Base-by-base conservation (phyloP, 2,329 filamentous ascomycete genomes). In the Alternaria alternata region DNA sequence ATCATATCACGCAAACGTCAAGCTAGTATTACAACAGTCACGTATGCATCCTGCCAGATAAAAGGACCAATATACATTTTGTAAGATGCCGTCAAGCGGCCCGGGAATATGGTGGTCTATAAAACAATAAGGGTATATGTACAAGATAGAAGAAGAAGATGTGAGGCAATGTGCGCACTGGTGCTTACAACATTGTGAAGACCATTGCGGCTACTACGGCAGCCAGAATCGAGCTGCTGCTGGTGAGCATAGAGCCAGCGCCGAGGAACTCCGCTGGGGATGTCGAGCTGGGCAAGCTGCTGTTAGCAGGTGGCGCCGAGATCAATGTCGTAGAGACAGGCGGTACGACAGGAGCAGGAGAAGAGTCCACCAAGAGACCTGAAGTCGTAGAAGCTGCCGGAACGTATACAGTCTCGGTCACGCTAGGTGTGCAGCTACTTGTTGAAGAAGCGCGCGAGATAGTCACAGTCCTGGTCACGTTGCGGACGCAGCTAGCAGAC, bases 391-490 rank as follows among this genome's bases (percentile, higher is more conserved):
- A 51, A n/a, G 66, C 46, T 48, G 39, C 62, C 52, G 68, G 64
- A 6, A 75, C 68, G 30, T 72, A 74, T 20, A 75, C 59, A 12
- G 74, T 76, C 6, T 58, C 51, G 2, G 72, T 75, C 12, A 64
- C 61, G 53, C 59, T 70, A 18, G 71, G 67, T n/a, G 60, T 63
- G 56, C 66, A 68, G 41, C 58, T 60, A 20, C 38, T 47, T 2
- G 57, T 59, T 7, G 39, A 12, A 9, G 39, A 51, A 18, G 36
- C 12, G 22, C 26, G 20, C 6, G 57, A 28, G 32, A 60, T 41
- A 16, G 53, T 57, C n/a, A 60, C 41, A 3, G 53, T 65, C 18
- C 32, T 51, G 26, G 53, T 53, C 11, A 44, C 55, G 28, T 47
- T 57, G 42, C 44, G 47, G 12, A 36, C 24, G 54, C 65, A 68